Evolutionary conservation across 345 rosid genomes (phyloP).

Genomic region (Bretschneidera sinensis): DNA sequence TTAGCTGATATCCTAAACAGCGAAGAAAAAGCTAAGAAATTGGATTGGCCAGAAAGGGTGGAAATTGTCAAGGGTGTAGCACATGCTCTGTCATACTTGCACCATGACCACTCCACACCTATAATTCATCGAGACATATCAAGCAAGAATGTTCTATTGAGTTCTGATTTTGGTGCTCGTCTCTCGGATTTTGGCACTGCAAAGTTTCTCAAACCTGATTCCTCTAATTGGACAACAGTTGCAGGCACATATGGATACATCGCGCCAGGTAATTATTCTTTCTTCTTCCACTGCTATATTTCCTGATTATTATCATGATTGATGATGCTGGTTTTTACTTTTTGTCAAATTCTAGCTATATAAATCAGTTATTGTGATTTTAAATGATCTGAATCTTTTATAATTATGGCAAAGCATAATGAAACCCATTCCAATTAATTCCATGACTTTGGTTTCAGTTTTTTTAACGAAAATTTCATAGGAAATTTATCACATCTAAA

Average conservation of each 20-base stretch:
- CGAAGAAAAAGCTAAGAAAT: no score
- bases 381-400: no score
- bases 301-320: no score
- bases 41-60: slow-evolving; percentile 3
- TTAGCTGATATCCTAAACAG: neutral
- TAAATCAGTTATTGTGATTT: no score
- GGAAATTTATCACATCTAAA: neutral
- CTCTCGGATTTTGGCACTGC: no score
- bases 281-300: no score
- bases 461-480: neutral
- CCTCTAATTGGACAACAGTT: no score
- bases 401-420: no score
- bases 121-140: slow-evolving; percentile 6
- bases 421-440: no score
- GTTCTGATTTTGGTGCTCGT: neutral
- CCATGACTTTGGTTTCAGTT: neutral
- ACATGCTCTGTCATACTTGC: neutral
- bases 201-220: no score
- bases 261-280: slow-evolving; percentile 5
- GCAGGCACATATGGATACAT: slow-evolving; percentile 8
- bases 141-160: neutral
- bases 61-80: neutral
- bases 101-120: neutral
- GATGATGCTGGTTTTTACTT: no score
- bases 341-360: no score